Evolutionary conservation across 352 stramenopile species (phyloP).

Genomic region (Pythium phragmitis): DNA sequence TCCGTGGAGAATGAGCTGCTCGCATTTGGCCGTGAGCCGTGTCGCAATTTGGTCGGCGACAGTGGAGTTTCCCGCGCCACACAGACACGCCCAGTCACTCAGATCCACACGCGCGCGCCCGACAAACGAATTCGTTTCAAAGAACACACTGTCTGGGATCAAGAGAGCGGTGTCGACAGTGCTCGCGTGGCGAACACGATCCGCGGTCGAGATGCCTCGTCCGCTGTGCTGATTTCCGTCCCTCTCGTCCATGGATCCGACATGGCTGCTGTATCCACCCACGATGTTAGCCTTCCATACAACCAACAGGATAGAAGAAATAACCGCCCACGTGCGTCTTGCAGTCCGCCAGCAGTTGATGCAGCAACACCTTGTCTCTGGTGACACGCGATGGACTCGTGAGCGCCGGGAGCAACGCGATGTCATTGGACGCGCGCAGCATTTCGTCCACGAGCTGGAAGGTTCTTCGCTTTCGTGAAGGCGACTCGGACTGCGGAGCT

Average conservation of each 20-base stretch:
- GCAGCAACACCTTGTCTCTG: constrained; percentile 43
- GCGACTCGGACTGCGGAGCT: background rate
- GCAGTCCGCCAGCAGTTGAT: constrained; percentile 44
- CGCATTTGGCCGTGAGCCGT: constrained; percentile 45
- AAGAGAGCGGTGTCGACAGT: background rate
- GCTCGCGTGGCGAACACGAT: background rate
- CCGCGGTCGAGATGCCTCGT: constrained; percentile 20
- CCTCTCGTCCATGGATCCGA: background rate
- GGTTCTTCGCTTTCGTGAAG: constrained; percentile 16
- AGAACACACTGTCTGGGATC: constrained; percentile 59
- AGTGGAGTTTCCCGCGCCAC: constrained; percentile 15
- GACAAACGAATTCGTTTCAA: constrained; percentile 46
- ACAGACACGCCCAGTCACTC: constrained; percentile 54
- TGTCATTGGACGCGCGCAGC: constrained; percentile 13
- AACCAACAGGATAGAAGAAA: background rate
- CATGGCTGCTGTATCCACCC: background rate
- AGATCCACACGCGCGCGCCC: constrained; percentile 42
- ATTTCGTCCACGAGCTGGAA: constrained; percentile 27
- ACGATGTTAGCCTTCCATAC: background rate
- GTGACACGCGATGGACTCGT: constrained; percentile 14
- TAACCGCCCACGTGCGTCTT: constrained; percentile 34
- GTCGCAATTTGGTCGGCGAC: constrained; percentile 39
- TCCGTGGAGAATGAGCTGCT: constrained; percentile 46
- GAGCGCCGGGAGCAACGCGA: constrained; percentile 38
- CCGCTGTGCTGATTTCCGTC: constrained; percentile 46